Evolutionary conservation across 768 basidiomycete species (phyloP), one percentile per base, ranked within the genome.

Genomic region (Boletus coccyginus): DNA sequence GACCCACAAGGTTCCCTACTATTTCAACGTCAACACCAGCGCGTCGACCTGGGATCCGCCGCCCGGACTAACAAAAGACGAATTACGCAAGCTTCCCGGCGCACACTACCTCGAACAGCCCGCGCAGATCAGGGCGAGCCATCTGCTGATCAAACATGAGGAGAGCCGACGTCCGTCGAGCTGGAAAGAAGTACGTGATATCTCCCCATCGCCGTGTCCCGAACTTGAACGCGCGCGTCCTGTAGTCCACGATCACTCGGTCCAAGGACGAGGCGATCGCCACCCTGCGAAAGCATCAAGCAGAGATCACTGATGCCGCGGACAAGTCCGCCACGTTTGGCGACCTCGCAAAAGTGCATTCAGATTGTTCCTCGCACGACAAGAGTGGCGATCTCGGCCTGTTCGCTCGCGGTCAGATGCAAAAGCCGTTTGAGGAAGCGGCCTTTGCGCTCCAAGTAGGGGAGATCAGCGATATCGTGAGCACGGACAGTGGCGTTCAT

Each of bases 391-490:
- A 99, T 72, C 82, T 99, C 7, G 93, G 97, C 0, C 79, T 78
- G 78, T 99, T 99, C 66, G 82, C 80, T 1, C 83, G 73, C 17
- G 90, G 88, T 1, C 88, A 92, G 76, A 99, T 99, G 97, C 97
- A 99, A 75, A 94, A 92, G 74, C 87, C 93, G 36, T 99, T 99
- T 66, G 95, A 98, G 74, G 93, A 95, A 32, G 90, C 92, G 33
- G 77, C 91, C 12, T 95, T 81, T 71, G 81, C 74, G 3, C 77
- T 94, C 59, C 67, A 84, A 46, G 81, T 88, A 21, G 90, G 86
- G 9, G 73, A 90, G 73, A 86, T 94, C 68, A 92, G 90, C 71
- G 87, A 84, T 31, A 75, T 94, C 45, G 83, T 98, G 67, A 84
- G 82, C 64, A 90, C 96, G 45, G 95, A 98, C 62, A 95, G 93